These are phyloP conservation scores for Polychytrium aggregatum DNA, from an alignment of 192 early-diverging fungal species.

Conservation along the genomic window DNA sequence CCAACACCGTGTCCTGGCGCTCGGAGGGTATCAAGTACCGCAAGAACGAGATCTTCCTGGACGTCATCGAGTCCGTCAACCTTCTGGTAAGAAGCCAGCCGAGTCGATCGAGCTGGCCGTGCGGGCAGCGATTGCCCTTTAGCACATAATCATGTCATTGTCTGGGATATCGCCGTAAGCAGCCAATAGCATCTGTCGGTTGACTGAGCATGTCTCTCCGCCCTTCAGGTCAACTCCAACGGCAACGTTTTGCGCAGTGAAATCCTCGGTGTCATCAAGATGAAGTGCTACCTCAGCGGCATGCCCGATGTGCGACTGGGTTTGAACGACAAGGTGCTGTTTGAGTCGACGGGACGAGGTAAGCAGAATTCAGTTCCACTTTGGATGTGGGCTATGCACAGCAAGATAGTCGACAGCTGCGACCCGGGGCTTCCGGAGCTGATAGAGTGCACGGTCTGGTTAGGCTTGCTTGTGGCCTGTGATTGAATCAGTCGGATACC, in stretches of 20 bases:
- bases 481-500: too few relatives aligned
- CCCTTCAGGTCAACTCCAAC: conserved; percentile 49
- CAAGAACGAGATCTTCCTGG: conserved; percentile 98
- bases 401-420: too few relatives aligned
- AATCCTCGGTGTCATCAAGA: conserved; percentile 83
- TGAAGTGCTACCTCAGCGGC: conserved; percentile 92
- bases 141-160: conserved; percentile 21
- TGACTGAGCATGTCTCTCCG: conserved; percentile 55
- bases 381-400: too few relatives aligned
- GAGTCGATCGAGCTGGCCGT: conserved; percentile 32
- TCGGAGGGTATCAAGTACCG: conserved; percentile 87
- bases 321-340: conserved; percentile 92
- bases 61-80: conserved; percentile 98
- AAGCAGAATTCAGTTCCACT: too few relatives aligned
- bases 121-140: conserved; percentile 19
- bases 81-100: too few relatives aligned
- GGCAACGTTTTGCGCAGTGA: conserved; percentile 85
- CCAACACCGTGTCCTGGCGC: conserved; percentile 91
- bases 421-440: too few relatives aligned
- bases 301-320: conserved; percentile 97
- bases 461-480: too few relatives aligned
- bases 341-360: conserved; percentile 80
- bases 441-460: too few relatives aligned
- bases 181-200: too few relatives aligned
- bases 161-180: too few relatives aligned